Percentiles rank a stretch among this genome's conserved stretches.
These are phyloP conservation scores for Backusella morwellensis DNA, from an alignment of 192 early-diverging fungal species.

Conservation along the genomic window DNA sequence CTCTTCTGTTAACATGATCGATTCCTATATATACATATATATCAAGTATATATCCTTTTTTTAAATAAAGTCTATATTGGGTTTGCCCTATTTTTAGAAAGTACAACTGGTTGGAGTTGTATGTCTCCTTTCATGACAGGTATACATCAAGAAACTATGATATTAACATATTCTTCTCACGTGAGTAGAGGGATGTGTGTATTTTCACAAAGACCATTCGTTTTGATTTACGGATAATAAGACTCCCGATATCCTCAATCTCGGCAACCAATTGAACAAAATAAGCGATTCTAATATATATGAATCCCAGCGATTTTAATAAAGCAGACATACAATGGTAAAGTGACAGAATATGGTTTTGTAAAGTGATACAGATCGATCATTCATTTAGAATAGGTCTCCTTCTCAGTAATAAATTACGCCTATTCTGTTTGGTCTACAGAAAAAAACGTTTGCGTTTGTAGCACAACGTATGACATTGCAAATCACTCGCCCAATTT, in stretches of 20 bases:
- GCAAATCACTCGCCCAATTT: not conserved
- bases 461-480: not conserved
- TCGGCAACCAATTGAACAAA: too few species aligned
- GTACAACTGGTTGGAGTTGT: too few species aligned
- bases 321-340: not conserved
- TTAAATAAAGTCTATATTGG: not conserved
- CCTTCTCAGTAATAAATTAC: not conserved
- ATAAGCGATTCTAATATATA: too few species aligned
- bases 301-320: not conserved
- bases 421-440: not conserved
- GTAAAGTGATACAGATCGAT: not conserved
- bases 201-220: too few species aligned
- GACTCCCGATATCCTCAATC: too few species aligned
- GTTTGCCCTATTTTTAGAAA: not conserved
- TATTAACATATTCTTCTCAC: too few species aligned
- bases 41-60: constrained; percentile 3
- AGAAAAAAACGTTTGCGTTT: not conserved
- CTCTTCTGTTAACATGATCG: not conserved
- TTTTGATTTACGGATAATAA: too few species aligned
- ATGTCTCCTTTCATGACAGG: too few species aligned
- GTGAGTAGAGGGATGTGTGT: too few species aligned
- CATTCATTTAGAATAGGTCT: not conserved
- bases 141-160: too few species aligned
- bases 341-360: not conserved
- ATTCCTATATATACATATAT: not conserved